Evolutionary conservation across 2,329 filamentous ascomycete genomes (phyloP).

Genomic region (Emmonsiellopsis sp.): DNA sequence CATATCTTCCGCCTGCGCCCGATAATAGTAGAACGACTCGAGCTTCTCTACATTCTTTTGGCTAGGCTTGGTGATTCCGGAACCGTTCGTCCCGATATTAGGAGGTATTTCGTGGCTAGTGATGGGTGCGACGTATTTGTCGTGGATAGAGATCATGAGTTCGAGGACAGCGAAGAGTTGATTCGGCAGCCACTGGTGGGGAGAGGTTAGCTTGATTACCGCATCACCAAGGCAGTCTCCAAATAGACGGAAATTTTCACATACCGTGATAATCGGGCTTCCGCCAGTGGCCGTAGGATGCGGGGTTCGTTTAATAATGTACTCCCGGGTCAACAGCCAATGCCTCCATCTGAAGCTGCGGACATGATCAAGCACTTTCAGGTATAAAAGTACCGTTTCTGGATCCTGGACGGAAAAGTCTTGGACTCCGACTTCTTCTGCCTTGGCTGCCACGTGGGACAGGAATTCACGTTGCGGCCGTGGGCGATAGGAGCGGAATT

Average conservation of each 20-base stretch:
- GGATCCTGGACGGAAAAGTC: conserved; percentile 28
- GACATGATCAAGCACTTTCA: conserved; percentile 38
- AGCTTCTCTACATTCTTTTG: conserved; percentile 11
- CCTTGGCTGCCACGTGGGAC: conserved; percentile 52
- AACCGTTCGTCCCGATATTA: conserved; percentile 2
- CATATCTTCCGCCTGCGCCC: conserved; percentile 21
- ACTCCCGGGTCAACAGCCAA: conserved; percentile 40
- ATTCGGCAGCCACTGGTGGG: conserved; percentile 36
- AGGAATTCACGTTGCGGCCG: conserved; percentile 83
- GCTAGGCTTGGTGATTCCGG: conserved; percentile 5
- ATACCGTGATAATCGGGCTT: conserved; percentile 39
- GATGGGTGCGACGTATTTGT: conserved; percentile 25
- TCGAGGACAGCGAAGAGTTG: conserved; percentile 41
- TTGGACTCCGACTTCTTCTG: conserved; percentile 38
- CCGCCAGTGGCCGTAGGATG: conserved; percentile 41
- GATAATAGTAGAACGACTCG: conserved; percentile 15
- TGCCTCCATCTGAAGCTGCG: conserved; percentile 42
- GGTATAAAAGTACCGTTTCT: conserved; percentile 33
- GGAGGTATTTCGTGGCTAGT: conserved; percentile 16
- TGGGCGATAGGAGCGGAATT: conserved; percentile 83
- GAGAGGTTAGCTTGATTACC: not conserved
- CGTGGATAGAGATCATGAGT: conserved; percentile 37
- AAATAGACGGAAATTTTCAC: conserved; percentile 7
- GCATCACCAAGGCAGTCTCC: not conserved
- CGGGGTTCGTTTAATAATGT: conserved; percentile 36